Conservation (phyloP, 2,329 filamentous ascomycete genomes). For the Stachybotrys echinatus region DNA sequence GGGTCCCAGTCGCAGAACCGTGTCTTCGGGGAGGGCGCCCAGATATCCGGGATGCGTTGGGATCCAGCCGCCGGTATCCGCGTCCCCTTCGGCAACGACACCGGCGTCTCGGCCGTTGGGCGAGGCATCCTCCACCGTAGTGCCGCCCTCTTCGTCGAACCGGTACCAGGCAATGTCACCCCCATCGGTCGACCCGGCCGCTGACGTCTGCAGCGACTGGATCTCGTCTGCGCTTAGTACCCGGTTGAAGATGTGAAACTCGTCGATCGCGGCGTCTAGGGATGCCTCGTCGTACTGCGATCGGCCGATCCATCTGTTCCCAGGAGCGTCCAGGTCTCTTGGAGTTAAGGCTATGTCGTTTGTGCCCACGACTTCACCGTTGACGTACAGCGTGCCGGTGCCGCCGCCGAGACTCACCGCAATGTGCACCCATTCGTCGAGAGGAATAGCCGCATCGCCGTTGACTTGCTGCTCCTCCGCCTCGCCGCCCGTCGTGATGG, state of each 20-base stretch:
- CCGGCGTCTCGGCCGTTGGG: constrained; percentile 11
- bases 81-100: constrained; percentile 6
- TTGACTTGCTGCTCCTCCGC: constrained; percentile 10
- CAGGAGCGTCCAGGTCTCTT: constrained; percentile 10
- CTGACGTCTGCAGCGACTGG: constrained; percentile 9
- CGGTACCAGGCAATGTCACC: constrained; percentile 16
- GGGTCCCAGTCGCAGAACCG: constrained; percentile 23
- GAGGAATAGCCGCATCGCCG: constrained; percentile 7
- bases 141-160: constrained; percentile 12
- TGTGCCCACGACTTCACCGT: constrained; percentile 10
- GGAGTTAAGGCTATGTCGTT: constrained; percentile 11
- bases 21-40: constrained; percentile 24
- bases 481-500: constrained; percentile 12
- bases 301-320: constrained; percentile 15
- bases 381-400: constrained; percentile 10
- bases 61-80: constrained; percentile 15
- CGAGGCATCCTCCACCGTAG: constrained; percentile 10
- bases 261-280: constrained; percentile 12
- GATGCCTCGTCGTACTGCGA: constrained; percentile 9
- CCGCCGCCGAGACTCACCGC: constrained; percentile 9
- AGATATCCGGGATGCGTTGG: constrained; percentile 23
- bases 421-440: constrained; percentile 11
- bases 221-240: constrained; percentile 10
- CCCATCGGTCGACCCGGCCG: constrained; percentile 9
- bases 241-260: constrained; percentile 14